phyloP scores from a whole-genome alignment of 345 rosid species.

The Lenwebbia sp. region DNA sequence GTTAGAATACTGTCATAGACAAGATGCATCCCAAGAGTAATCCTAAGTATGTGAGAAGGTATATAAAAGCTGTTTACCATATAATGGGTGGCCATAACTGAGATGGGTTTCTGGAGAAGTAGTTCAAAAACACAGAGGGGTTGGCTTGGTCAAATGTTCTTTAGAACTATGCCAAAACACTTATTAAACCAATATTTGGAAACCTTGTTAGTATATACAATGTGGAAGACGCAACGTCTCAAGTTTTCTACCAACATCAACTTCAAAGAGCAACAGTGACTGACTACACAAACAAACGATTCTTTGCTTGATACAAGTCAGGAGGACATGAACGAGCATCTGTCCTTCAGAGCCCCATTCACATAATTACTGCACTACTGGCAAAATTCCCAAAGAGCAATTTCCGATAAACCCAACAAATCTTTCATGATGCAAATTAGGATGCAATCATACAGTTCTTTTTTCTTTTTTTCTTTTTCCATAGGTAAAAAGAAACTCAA shows the following conservation, averaged over 20 bases:
- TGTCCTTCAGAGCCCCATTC: not conserved
- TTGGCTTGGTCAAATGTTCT: not conserved
- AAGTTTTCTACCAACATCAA: not conserved
- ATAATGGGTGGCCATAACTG: not conserved
- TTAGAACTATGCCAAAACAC: not conserved
- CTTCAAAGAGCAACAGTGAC: not conserved
- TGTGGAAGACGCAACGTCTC: not conserved
- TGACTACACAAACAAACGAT: not conserved
- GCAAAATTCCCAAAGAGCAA: not conserved
- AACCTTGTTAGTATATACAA: not conserved
- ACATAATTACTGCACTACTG: not conserved
- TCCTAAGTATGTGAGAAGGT: not conserved
- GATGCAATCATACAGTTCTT: not conserved
- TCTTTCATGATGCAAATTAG: not conserved
- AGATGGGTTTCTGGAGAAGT: not conserved
- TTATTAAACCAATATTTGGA: not conserved
- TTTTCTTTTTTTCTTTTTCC: not conserved
- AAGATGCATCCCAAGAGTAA: not conserved
- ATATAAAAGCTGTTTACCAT: not conserved
- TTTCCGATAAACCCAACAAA: not conserved
- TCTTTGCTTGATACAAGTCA: not conserved
- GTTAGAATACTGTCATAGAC: not conserved
- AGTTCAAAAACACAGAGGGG: not conserved
- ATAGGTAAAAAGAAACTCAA: not conserved
- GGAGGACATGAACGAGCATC: not conserved